Evolutionary conservation across 768 basidiomycete species (phyloP).

Genomic region (Xanthoconium stramineum): DNA sequence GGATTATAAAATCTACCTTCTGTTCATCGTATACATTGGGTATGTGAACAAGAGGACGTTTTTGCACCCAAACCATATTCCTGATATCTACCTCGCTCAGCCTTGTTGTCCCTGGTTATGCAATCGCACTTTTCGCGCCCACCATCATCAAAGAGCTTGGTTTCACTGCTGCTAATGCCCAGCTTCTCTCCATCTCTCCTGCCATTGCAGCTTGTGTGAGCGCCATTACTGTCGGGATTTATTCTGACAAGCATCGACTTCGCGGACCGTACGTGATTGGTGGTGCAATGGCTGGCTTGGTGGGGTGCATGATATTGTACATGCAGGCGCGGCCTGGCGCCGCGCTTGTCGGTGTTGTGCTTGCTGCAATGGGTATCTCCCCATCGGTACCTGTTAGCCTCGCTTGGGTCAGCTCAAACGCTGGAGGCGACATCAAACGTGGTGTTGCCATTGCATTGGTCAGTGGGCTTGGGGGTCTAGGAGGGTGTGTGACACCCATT

Average conservation of each 20-base stretch:
- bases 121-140: constrained; percentile 45
- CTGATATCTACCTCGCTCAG: constrained; percentile 20
- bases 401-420: constrained; percentile 53
- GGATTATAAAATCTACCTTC: constrained; percentile 40
- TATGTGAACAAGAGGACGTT: constrained; percentile 5
- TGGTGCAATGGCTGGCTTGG: constrained; percentile 36
- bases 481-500: constrained; percentile 38
- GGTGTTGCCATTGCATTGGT: constrained; percentile 50
- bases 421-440: constrained; percentile 52
- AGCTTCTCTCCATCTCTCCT: constrained; percentile 46
- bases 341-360: constrained; percentile 42
- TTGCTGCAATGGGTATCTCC: constrained; percentile 49
- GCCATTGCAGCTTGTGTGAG: constrained; percentile 41
- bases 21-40: constrained; percentile 39
- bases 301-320: constrained; percentile 49
- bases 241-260: constrained; percentile 40
- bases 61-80: neutral
- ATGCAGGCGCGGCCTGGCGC: constrained; percentile 16
- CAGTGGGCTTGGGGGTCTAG: constrained; percentile 51
- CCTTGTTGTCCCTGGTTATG: constrained; percentile 42
- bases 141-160: constrained; percentile 48
- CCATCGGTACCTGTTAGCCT: constrained; percentile 42
- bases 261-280: constrained; percentile 49
- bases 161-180: constrained; percentile 46
- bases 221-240: constrained; percentile 37